Evolutionary conservation across 2,329 filamentous ascomycete species (phyloP).

Genomic region (Colletotrichum chlorophyti): DNA sequence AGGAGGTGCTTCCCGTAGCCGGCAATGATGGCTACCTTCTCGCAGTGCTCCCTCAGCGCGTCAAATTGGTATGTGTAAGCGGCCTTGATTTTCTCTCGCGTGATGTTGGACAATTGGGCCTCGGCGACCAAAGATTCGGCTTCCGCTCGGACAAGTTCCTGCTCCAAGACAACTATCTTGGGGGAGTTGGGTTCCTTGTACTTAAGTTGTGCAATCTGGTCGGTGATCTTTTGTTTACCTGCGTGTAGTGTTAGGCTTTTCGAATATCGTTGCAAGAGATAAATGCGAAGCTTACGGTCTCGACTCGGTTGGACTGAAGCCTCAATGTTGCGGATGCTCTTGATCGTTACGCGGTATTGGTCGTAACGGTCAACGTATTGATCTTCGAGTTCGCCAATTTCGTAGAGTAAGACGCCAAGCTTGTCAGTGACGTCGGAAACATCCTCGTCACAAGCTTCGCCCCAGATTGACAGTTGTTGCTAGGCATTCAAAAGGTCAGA

Average conservation of each 20-base stretch:
- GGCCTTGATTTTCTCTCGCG: conserved; percentile 98
- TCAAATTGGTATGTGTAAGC: conserved; percentile 99
- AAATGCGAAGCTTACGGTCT: conserved; percentile 73
- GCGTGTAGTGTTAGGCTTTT: conserved; percentile 24
- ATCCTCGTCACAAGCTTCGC: conserved; percentile 93
- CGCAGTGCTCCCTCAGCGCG: conserved; percentile 93
- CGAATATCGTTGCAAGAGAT: background rate
- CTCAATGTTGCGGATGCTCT: conserved; percentile 99
- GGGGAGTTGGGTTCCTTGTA: conserved; percentile 99
- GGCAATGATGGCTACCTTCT: conserved; percentile 97
- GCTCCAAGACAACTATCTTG: conserved; percentile 96
- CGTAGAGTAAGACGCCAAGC: conserved; percentile 95
- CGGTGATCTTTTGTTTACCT: conserved; percentile 99
- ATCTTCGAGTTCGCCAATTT: conserved; percentile 97
- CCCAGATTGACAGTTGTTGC: conserved; percentile 99
- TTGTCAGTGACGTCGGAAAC: conserved; percentile 99
- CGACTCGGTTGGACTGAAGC: conserved; percentile 97
- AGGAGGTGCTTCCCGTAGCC: conserved; percentile 98
- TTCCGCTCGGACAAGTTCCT: conserved; percentile 97
- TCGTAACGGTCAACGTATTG: conserved; percentile 99
- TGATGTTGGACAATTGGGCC: conserved; percentile 98
- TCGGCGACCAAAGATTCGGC: conserved; percentile 99
- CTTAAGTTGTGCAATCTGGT: conserved; percentile 98
- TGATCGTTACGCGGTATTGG: conserved; percentile 98
- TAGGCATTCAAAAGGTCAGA: conserved; percentile 45